Percentiles rank a stretch among this genome's conserved stretches.
Evolutionary conservation across 1,139 yeast species (phyloP).

Genomic region (Zygosaccharomyces sapae): DNA sequence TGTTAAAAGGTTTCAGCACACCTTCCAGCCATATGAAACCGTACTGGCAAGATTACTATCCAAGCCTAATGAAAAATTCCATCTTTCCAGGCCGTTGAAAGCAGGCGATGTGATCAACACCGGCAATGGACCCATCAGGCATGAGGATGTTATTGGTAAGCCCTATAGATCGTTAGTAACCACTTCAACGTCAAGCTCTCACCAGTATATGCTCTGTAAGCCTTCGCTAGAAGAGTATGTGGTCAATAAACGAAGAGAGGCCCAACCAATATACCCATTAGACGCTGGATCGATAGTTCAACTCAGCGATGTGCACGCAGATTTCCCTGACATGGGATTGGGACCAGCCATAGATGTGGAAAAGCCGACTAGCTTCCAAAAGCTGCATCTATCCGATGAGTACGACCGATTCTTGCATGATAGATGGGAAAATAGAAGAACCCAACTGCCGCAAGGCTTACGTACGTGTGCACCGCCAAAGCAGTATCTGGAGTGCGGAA

Average conservation of each 20-base stretch:
- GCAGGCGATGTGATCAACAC: constrained; percentile 20
- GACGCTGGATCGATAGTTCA: constrained; percentile 46
- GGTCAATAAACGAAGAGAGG: constrained; percentile 40
- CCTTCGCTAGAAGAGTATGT: constrained; percentile 46
- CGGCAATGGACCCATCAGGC: constrained; percentile 35
- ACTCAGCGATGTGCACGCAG: constrained; percentile 44
- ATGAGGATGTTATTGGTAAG: constrained; percentile 38
- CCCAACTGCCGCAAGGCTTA: neutral
- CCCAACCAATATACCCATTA: constrained; percentile 47
- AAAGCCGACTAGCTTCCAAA: constrained; percentile 9
- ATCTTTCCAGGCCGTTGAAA: constrained; percentile 28
- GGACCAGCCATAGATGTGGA: constrained; percentile 13
- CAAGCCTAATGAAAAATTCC: constrained; percentile 21
- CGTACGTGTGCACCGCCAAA: constrained; percentile 26
- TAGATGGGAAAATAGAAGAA: constrained; percentile 1
- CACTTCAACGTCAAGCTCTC: constrained; percentile 19
- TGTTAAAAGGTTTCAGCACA: constrained; percentile 5
- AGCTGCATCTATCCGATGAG: constrained; percentile 7
- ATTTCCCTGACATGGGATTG: constrained; percentile 36
- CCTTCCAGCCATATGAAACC: constrained; percentile 11
- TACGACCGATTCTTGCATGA: constrained; percentile 8
- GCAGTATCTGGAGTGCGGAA: constrained; percentile 48
- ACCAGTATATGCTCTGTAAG: constrained; percentile 35
- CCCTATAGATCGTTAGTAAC: constrained; percentile 24
- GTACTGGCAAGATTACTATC: constrained; percentile 13